A percentile compares a stretch with the other conserved stretches of the same genome.
These are phyloP conservation scores for Hymenoscyphus linearis DNA, from an alignment of 2,329 filamentous ascomycete species.

Conservation along the genomic window DNA sequence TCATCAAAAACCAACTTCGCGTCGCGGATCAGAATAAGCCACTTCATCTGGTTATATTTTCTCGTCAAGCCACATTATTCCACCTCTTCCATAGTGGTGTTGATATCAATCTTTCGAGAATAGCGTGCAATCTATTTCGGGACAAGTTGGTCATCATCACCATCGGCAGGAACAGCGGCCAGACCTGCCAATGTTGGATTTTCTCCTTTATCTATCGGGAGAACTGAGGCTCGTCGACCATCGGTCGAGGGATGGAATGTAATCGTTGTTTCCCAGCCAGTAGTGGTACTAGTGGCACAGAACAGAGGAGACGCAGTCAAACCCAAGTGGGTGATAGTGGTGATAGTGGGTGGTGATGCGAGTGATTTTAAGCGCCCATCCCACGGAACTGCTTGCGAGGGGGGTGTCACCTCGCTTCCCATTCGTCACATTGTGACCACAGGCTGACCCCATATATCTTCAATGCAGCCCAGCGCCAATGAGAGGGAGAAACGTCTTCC, in stretches of 20 bases:
- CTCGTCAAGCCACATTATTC: not conserved
- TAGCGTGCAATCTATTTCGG: not conserved
- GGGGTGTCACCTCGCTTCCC: not conserved
- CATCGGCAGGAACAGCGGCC: not conserved
- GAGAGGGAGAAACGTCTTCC: not conserved
- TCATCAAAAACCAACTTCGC: not conserved
- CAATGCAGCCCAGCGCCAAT: slow-evolving; percentile 7
- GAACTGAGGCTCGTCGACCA: slow-evolving; percentile 1
- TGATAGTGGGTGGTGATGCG: not conserved
- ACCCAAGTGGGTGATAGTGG: not conserved
- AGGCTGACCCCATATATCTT: not conserved
- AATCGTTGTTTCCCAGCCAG: not conserved
- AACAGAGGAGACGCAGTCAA: slow-evolving; percentile 3
- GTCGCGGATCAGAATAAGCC: not conserved
- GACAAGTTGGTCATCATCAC: not conserved
- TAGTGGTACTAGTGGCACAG: too few species aligned
- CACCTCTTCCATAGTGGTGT: not conserved
- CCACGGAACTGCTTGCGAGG: not conserved
- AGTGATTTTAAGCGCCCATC: slow-evolving; percentile 4
- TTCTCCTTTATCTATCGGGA: not conserved
- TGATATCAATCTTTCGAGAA: not conserved
- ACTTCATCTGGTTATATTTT: not conserved
- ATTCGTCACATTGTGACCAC: not conserved
- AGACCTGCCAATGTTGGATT: not conserved
- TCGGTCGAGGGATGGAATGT: not conserved